Evolutionary conservation across 805 yeast species (phyloP).

Genomic region (Candida pseudoglaebosa): DNA sequence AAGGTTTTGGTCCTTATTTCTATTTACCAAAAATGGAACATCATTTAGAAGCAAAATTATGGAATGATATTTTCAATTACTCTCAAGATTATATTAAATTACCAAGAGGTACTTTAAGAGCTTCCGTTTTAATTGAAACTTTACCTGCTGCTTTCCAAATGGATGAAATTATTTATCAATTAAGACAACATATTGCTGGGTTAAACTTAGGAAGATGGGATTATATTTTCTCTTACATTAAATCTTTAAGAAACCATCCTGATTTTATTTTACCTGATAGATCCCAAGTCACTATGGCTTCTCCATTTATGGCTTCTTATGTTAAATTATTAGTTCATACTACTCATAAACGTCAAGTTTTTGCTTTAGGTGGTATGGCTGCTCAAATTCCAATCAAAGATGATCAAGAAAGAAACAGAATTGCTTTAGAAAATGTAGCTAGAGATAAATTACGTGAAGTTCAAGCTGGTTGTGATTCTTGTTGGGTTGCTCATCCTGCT

Average conservation of each 20-base stretch:
- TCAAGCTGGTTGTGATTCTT: slow-evolving; percentile 77
- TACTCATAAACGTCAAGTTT: slow-evolving; percentile 76
- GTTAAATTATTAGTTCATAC: slow-evolving; percentile 69
- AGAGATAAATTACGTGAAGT: slow-evolving; percentile 77
- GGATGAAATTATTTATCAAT: slow-evolving; percentile 77
- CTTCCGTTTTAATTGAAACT: slow-evolving; percentile 79
- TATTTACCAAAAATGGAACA: slow-evolving; percentile 86
- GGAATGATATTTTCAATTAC: slow-evolving; percentile 77
- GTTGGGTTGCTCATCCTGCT: slow-evolving; percentile 90
- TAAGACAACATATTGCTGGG: slow-evolving; percentile 74
- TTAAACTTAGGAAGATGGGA: slow-evolving; percentile 91
- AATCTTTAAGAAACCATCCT: slow-evolving; percentile 65
- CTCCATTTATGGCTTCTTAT: slow-evolving; percentile 77
- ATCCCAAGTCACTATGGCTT: slow-evolving; percentile 73
- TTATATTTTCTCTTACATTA: slow-evolving; percentile 77
- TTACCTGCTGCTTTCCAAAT: slow-evolving; percentile 83
- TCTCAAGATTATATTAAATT: slow-evolving; percentile 69
- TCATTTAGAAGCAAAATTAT: slow-evolving; percentile 73
- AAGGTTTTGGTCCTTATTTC: slow-evolving; percentile 78
- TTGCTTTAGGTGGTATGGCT: slow-evolving; percentile 91
- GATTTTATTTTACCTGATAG: slow-evolving; percentile 74
- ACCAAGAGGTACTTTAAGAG: slow-evolving; percentile 74
- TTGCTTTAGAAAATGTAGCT: slow-evolving; percentile 69
- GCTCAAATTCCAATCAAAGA: slow-evolving; percentile 80
- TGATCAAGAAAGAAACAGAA: slow-evolving; percentile 57